These are phyloP conservation scores for Nicotiana paniculata DNA, from an alignment of 257 asterid genomes.

Conservation along the genomic window DNA sequence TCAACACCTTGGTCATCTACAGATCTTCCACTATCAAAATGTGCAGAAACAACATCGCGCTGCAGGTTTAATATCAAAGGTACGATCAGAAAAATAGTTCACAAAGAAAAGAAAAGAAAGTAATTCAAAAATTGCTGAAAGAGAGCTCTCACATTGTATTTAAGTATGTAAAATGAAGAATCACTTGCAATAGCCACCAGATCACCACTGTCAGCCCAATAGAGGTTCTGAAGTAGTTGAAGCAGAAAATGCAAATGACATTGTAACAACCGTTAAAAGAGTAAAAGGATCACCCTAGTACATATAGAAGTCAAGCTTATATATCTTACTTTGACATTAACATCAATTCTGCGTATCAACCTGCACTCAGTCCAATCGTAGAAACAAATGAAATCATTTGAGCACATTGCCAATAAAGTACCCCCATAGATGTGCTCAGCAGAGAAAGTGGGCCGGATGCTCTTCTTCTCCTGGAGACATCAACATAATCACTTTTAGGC, in stretches of 20 bases:
- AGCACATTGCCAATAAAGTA: constrained; percentile 75
- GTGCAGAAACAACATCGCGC: constrained; percentile 93
- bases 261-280: background rate
- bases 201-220: constrained; percentile 95
- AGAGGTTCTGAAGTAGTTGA: constrained; percentile 62
- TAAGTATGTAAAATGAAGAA: constrained; percentile 70
- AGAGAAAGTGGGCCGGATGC: constrained; percentile 90
- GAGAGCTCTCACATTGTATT: constrained; percentile 49
- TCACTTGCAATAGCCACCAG: constrained; percentile 82
- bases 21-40: constrained; percentile 84
- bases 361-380: constrained; percentile 95
- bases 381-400: constrained; percentile 84
- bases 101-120: background rate
- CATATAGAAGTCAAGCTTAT: constrained; percentile 3
- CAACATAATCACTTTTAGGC: constrained; percentile 7
- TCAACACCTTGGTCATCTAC: constrained; percentile 94
- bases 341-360: constrained; percentile 86
- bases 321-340: constrained; percentile 72
- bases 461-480: constrained; percentile 85
- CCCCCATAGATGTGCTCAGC: constrained; percentile 93
- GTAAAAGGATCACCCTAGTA: constrained; percentile 1
- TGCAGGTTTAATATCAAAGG: constrained; percentile 31
- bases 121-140: background rate
- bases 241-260: constrained; percentile 12
- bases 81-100: constrained; percentile 1